phyloP scores from a whole-genome alignment of 192 early-diverging fungal genomes.

The Backusella psychrophila region DNA sequence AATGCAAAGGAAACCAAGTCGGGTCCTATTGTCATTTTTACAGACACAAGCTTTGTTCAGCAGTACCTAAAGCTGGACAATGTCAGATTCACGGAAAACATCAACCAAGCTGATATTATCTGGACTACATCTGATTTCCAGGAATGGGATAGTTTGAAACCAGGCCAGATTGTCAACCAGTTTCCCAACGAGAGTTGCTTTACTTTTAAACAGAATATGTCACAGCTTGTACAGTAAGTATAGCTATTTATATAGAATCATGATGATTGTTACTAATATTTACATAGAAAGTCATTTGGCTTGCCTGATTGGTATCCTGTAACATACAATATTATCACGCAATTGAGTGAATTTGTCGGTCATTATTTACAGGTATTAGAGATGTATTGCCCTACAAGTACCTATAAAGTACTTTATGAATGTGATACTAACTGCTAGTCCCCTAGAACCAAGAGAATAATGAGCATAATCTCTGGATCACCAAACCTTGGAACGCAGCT shows the following conservation, averaged over 20 bases:
- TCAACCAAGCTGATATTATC: conserved; percentile 40
- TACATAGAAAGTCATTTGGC: conserved; percentile 13
- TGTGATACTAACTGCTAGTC: neutral
- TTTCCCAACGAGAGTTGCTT: conserved; percentile 42
- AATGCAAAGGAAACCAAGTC: neutral
- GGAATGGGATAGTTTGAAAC: conserved; percentile 38
- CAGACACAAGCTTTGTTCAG: conserved; percentile 42
- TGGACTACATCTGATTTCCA: conserved; percentile 45
- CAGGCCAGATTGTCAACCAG: conserved; percentile 43
- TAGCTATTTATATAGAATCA: too few relatives aligned
- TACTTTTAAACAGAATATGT: conserved; percentile 43
- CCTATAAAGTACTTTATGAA: neutral
- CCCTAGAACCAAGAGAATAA: conserved; percentile 35
- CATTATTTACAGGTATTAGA: conserved; percentile 26
- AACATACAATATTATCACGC: conserved; percentile 41
- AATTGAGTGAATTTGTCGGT: conserved; percentile 42
- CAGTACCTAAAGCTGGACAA: conserved; percentile 40
- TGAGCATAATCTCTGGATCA: conserved; percentile 44
- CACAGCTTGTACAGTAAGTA: conserved; percentile 38
- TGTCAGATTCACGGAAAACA: conserved; percentile 32
- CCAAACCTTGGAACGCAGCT: conserved; percentile 44
- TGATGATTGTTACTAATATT: neutral
- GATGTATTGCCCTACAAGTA: neutral
- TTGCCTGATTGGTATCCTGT: conserved; percentile 34
- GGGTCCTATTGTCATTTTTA: conserved; percentile 23